Percentiles rank a stretch among this genome's conserved stretches.
These are phyloP conservation scores for Salix suchowensis DNA, from an alignment of 345 rosid species.

Conservation along the genomic window DNA sequence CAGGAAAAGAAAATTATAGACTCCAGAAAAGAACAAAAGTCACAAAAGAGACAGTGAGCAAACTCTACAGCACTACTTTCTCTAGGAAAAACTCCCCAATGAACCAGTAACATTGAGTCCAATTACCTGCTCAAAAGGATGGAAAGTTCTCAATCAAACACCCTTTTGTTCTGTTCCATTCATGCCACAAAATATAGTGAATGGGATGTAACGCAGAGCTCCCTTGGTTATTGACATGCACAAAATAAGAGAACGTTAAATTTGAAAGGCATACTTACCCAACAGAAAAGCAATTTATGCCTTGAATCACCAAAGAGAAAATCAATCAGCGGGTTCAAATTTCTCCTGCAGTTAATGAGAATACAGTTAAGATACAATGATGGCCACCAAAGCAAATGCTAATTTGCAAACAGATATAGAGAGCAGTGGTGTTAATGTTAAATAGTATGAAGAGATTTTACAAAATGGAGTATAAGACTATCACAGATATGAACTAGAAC, in stretches of 20 bases:
- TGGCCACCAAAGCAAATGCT: background rate
- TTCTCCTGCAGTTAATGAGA: slow-evolving; percentile 16
- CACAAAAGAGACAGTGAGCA: background rate
- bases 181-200: background rate
- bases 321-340: slow-evolving; percentile 9
- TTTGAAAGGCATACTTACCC: slow-evolving; percentile 19
- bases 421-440: background rate
- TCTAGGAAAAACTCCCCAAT: background rate
- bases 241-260: background rate
- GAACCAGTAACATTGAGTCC: background rate
- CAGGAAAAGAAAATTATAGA: background rate
- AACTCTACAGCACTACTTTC: background rate
- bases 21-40: background rate
- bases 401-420: background rate
- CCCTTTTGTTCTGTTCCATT: background rate
- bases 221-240: background rate
- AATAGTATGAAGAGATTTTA: background rate
- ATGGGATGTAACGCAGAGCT: background rate
- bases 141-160: background rate
- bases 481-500: background rate
- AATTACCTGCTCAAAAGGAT: background rate
- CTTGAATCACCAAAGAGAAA: slow-evolving; percentile 18
- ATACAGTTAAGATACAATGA: background rate
- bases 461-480: background rate
- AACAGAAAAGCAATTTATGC: slow-evolving; percentile 20